A percentile compares a stretch with the other conserved stretches of the same genome.
These are phyloP conservation scores for Graphiopsis chlorocephala DNA, from an alignment of 2,329 filamentous ascomycete species.

Conservation along the genomic window DNA sequence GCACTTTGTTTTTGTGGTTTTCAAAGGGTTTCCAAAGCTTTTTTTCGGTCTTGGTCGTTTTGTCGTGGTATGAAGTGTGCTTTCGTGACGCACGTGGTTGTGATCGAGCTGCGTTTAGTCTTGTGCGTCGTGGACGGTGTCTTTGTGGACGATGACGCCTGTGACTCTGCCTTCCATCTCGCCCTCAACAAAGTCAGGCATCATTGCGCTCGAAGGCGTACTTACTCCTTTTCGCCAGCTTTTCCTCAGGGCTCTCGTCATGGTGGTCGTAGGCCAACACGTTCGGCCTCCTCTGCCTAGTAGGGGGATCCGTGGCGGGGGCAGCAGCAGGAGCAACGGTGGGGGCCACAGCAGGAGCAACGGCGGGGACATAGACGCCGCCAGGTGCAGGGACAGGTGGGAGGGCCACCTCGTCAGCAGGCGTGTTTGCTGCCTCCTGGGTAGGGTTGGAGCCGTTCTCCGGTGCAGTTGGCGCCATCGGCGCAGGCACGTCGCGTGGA, in stretches of 20 bases:
- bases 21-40: neutral
- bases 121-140: slow-evolving; percentile 3
- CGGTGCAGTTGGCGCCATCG: neutral
- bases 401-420: slow-evolving; percentile 2
- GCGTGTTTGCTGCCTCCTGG: neutral
- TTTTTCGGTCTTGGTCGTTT: neutral
- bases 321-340: neutral
- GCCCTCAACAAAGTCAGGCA: slow-evolving; percentile 14
- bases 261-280: slow-evolving; percentile 77
- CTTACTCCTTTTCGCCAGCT: slow-evolving; percentile 73
- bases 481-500: neutral
- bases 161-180: slow-evolving; percentile 18
- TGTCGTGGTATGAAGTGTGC: neutral
- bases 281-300: slow-evolving; percentile 46
- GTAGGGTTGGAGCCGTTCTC: neutral
- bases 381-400: neutral
- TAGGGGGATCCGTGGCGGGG: neutral
- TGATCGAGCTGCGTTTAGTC: slow-evolving; percentile 31
- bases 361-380: too few relatives aligned
- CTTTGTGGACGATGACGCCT: neutral
- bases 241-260: slow-evolving; percentile 81
- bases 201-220: slow-evolving; percentile 61
- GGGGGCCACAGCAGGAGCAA: neutral
- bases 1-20: neutral
- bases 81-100: neutral